Conservation (phyloP, 1,284 basidiomycete species). For the Cutaneotrichosporon sp. region DNA sequence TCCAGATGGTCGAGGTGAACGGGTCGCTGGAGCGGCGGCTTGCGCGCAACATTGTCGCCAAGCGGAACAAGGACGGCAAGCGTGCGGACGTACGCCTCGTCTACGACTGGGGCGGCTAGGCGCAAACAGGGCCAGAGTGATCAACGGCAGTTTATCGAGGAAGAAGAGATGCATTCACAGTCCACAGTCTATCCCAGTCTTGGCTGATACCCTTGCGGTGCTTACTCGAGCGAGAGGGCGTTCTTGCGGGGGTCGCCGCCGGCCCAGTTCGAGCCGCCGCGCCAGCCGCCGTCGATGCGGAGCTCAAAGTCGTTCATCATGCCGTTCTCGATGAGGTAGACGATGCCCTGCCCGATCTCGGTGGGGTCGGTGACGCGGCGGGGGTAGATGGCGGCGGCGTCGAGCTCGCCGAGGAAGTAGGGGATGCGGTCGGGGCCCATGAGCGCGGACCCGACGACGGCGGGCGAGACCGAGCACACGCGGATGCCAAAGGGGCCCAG, state of each 20-base stretch:
- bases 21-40: constrained; percentile 10
- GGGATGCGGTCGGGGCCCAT: constrained; percentile 28
- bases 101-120: constrained; percentile 10
- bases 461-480: constrained; percentile 37
- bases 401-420: constrained; percentile 30
- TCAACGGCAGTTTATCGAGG: too few species aligned
- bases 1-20: constrained; percentile 10
- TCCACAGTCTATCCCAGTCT: background rate
- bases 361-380: constrained; percentile 22
- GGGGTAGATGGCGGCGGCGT: constrained; percentile 28
- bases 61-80: constrained; percentile 9
- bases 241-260: constrained; percentile 22
- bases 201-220: background rate
- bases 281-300: constrained; percentile 31
- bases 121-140: background rate
- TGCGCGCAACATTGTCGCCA: constrained; percentile 14
- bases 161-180: background rate
- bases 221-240: constrained; percentile 23
- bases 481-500: constrained; percentile 39
- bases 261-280: constrained; percentile 28
- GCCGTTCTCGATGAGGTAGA: constrained; percentile 37
- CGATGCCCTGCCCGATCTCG: constrained; percentile 29
- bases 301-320: constrained; percentile 40
- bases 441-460: constrained; percentile 36
- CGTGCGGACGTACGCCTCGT: constrained; percentile 9